Percentiles rank a stretch among this genome's conserved stretches.
Conservation (phyloP, 805 yeast genomes). For the Nakazawaea pomicola region DNA sequence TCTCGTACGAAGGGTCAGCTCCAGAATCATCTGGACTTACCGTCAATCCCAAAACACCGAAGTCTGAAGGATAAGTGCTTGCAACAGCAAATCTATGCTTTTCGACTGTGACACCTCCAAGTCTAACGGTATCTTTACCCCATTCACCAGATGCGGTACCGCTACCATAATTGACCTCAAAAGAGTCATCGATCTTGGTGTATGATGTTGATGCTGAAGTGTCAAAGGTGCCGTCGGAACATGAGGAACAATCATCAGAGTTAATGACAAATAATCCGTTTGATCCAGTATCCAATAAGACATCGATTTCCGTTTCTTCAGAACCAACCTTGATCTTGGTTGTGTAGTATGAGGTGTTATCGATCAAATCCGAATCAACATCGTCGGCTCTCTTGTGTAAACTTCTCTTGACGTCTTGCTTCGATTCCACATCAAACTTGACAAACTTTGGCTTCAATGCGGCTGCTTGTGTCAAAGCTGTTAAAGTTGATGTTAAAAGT, state of each 20-base stretch:
- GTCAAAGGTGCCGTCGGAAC: constrained; percentile 19
- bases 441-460: constrained; percentile 9
- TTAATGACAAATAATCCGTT: constrained; percentile 65
- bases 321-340: constrained; percentile 51
- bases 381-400: constrained; percentile 14
- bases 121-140: constrained; percentile 19
- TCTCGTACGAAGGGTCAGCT: constrained; percentile 15
- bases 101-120: constrained; percentile 14
- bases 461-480: background rate
- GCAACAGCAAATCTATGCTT: constrained; percentile 6
- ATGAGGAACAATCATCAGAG: constrained; percentile 28
- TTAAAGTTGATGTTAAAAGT: background rate
- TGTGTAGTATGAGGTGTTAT: constrained; percentile 39
- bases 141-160: constrained; percentile 22
- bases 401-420: background rate
- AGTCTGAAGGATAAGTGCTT: constrained; percentile 1
- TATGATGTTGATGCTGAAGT: constrained; percentile 17
- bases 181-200: constrained; percentile 13
- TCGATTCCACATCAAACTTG: constrained; percentile 6
- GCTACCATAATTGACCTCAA: constrained; percentile 21
- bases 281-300: constrained; percentile 71
- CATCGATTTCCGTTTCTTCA: constrained; percentile 44
- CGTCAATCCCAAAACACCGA: constrained; percentile 10
- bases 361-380: constrained; percentile 29
- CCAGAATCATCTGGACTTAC: constrained; percentile 10